Base-by-base conservation (phyloP, 208 protist species). In the Leishmania amazonensis region DNA sequence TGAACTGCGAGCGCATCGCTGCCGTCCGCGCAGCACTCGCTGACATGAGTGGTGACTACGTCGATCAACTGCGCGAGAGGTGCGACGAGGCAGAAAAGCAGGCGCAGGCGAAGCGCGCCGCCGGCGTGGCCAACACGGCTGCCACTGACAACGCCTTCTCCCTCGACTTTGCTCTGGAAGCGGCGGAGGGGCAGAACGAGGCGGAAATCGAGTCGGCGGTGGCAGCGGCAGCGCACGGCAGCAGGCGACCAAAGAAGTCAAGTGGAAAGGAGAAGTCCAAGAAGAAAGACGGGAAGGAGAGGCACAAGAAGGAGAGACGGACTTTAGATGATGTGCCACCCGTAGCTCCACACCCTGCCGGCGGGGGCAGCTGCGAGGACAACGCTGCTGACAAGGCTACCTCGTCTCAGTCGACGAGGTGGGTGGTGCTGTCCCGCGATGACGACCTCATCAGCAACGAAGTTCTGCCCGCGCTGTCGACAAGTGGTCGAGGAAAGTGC, bases 21-120 rank as follows among this genome's bases (percentile, higher is more conserved):
- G 47, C 84, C 19, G 90, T 80, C 1, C 76, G 79, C 1, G 35
- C 71, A 45, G 60, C 67, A 17, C 85, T 97, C 19, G 58, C 62
- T 11, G 54, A 72, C 19, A 92, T 94, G 83, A 90, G 81, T 71
- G 94, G 94, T 8, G 83, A 83, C n/a, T 90, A 93, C 75, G 85
- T 93, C 1, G 85, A 91, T 24, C 40, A 78, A 45, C 75, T 97
- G 78, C 81, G 78, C 1, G 40, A 3, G 24, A 67, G 86, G 51
- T 57, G 92, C 51, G 76, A 60, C 24, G 78, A 81, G 70, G 77
- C 94, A n/a, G 86, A 88, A 76, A 17, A 53, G 38, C 72, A 58
- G 60, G 80, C 75, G 24, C 67, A 81, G 76, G 75, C 81, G 73
- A 31, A 74, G 54, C 81, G 79, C 53, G 80, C 84, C 3, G 76